These are phyloP conservation scores for Pichia gijzeniarum DNA, from an alignment of 805 yeast genomes.

Conservation along the genomic window DNA sequence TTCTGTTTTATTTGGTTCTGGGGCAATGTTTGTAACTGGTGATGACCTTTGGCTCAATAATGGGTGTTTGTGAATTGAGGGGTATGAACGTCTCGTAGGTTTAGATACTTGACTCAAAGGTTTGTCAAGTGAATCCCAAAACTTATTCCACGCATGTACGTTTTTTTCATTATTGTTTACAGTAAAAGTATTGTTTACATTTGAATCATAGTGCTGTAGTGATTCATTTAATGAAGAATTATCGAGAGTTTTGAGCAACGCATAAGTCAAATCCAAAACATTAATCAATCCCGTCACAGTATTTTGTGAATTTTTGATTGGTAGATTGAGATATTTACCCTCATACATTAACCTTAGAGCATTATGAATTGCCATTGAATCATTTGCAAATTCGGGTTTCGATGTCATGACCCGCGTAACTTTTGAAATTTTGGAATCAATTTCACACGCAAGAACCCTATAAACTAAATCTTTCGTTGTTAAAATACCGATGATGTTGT, in stretches of 20 bases:
- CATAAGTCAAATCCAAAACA: conserved; percentile 38
- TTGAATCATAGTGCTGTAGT: too few relatives aligned
- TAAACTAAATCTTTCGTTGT: conserved; percentile 41
- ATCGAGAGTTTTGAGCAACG: conserved; percentile 33
- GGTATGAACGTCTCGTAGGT: background rate
- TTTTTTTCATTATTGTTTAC: conserved; percentile 18
- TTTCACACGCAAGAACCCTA: conserved; percentile 33
- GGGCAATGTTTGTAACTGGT: conserved; percentile 14
- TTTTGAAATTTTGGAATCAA: conserved; percentile 32
- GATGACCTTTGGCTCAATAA: conserved; percentile 1
- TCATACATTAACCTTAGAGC: conserved; percentile 42
- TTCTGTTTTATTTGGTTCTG: conserved; percentile 6
- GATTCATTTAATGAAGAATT: conserved; percentile 20
- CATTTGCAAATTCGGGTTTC: conserved; percentile 40
- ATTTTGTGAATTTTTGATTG: conserved; percentile 30
- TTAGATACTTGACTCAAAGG: conserved; percentile 17
- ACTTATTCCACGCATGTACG: conserved; percentile 29
- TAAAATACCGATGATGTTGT: conserved; percentile 38
- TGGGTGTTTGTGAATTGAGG: background rate
- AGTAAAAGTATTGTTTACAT: background rate
- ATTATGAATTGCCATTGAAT: conserved; percentile 33
- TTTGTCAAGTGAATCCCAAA: conserved; percentile 29
- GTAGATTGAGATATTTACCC: conserved; percentile 40
- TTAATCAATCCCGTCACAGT: conserved; percentile 37
- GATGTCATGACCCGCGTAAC: conserved; percentile 40